These are phyloP conservation scores for Trichoderma sp. DNA, from an alignment of 2,329 filamentous ascomycete species.

Conservation along the genomic window DNA sequence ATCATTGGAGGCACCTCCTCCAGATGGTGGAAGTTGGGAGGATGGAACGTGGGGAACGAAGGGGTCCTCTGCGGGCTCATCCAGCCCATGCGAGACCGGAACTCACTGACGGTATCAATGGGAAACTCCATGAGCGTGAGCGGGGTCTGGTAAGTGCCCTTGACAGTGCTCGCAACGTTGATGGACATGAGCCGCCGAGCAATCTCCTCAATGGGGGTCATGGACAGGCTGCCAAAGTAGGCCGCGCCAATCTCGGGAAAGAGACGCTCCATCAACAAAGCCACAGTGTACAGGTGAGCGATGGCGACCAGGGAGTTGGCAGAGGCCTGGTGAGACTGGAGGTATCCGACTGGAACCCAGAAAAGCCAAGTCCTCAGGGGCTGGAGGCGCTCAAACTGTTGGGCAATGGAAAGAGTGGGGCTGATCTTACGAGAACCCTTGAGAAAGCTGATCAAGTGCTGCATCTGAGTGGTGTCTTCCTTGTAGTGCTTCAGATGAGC, in stretches of 20 bases:
- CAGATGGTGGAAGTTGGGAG: slow-evolving; percentile 54
- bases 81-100: slow-evolving; percentile 71
- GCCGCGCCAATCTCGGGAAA: slow-evolving; percentile 89
- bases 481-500: slow-evolving; percentile 67
- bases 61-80: slow-evolving; percentile 58
- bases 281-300: slow-evolving; percentile 88
- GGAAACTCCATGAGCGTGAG: slow-evolving; percentile 72
- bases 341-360: slow-evolving; percentile 85
- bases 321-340: slow-evolving; percentile 75
- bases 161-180: slow-evolving; percentile 60
- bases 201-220: slow-evolving; percentile 84
- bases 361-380: slow-evolving; percentile 91
- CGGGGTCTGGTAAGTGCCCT: slow-evolving; percentile 61
- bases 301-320: slow-evolving; percentile 79
- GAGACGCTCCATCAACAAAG: slow-evolving; percentile 82
- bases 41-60: slow-evolving; percentile 62
- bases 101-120: slow-evolving; percentile 67
- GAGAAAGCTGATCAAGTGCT: slow-evolving; percentile 71
- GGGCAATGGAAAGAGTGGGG: slow-evolving; percentile 69
- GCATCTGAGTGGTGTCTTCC: slow-evolving; percentile 68
- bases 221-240: slow-evolving; percentile 80
- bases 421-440: slow-evolving; percentile 71
- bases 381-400: slow-evolving; percentile 89
- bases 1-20: slow-evolving; percentile 49
- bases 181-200: slow-evolving; percentile 71